Base-by-base conservation (phyloP, 352 stramenopile genomes). In the Thalassiosira hispida region DNA sequence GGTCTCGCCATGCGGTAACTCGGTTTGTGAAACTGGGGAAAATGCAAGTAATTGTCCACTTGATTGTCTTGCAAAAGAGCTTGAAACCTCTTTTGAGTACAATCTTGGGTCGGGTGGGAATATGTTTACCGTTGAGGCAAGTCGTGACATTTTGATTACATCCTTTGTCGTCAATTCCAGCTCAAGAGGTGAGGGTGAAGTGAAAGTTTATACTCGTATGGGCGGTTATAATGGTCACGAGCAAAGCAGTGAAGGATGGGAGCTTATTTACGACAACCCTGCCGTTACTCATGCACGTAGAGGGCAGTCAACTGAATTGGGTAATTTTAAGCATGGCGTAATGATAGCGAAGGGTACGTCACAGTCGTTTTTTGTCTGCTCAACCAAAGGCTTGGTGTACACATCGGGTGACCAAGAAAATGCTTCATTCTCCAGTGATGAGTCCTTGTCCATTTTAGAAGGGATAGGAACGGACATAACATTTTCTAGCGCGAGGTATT, bases 291-390 rank as follows among this genome's bases (percentile, higher is more conserved):
- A 82, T 27, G 23, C 11, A 40, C 31, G 73, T 9, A 64, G 77
- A 51, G 77, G 77, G 29, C 29, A 63, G 12, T 1, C 20, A 35
- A 78, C 77, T 2, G 20, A 65, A 14, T 31, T 85, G 8, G 77
- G 62, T 35, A 47, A 77, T 38, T 78, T 85, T 18, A 4, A 76
- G 3, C 20, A 33, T 16, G 53, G 22, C 20, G 62, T 78, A 29
- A 20, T 59, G 1, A 62, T 81, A 51, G 0, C 46, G 5, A 29
- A 22, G 12, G 73, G 59, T 35, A 51, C 16, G 29, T 35, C 55
- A 12, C 57, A 74, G 53, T 81, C 72, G 44, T 83, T 83, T 27
- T 82, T 66, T 56, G 51, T 82, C 12, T 59, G 47, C 14, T 67
- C 64, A 63, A 38, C 56, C 8, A 72, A 38, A 25, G 65, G 65